Percentiles rank a stretch among this genome's conserved stretches.
Evolutionary conservation across 176 grass and related monocot genomes (phyloP).

Genomic region (Calamus simplicifolius): DNA sequence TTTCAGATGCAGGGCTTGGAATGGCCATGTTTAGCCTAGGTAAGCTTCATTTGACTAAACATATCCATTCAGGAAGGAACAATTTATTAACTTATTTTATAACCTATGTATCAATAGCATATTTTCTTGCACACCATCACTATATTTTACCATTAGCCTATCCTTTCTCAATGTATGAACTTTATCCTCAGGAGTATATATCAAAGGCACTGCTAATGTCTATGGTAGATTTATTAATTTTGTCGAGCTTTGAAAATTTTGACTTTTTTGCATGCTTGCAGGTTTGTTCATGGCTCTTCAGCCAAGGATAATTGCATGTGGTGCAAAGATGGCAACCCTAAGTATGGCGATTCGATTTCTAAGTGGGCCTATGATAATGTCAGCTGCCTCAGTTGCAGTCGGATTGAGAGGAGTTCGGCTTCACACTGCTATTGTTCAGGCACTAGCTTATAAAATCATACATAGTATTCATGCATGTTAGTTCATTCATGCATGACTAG

Average conservation of each 20-base stretch:
- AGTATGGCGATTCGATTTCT: constrained; percentile 10
- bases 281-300: constrained; percentile 22
- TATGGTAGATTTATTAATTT: too few relatives aligned
- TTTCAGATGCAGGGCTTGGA: constrained; percentile 13
- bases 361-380: constrained; percentile 3
- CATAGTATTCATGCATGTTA: too few relatives aligned
- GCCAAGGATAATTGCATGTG: constrained; percentile 14
- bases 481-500: too few relatives aligned
- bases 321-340: constrained; percentile 10
- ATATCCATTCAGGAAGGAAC: too few relatives aligned
- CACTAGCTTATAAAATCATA: background rate
- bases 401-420: background rate
- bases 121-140: too few relatives aligned
- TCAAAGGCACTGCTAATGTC: too few relatives aligned
- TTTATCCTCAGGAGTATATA: too few relatives aligned
- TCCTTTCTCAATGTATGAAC: too few relatives aligned
- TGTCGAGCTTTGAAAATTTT: too few relatives aligned
- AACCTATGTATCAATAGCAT: too few relatives aligned
- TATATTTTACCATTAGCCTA: too few relatives aligned
- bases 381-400: constrained; percentile 1
- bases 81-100: too few relatives aligned
- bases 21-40: constrained; percentile 22
- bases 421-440: constrained; percentile 11
- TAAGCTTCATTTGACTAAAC: background rate
- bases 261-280: background rate